Base-by-base conservation (phyloP, 140 eudicot genomes). In the Bidens hawaiensis region DNA sequence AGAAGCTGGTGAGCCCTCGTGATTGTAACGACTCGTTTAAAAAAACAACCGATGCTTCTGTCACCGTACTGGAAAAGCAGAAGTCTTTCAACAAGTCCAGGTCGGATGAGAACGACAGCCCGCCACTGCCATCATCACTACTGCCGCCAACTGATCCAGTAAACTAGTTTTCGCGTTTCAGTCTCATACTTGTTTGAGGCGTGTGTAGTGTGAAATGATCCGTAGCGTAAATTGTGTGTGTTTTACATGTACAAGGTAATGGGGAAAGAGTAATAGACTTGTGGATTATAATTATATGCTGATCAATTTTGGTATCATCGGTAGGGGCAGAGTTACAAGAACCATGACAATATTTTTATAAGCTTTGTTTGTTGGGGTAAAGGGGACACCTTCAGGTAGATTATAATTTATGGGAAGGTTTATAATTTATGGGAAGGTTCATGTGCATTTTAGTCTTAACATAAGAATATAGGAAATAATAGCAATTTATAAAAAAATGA, bases 1-100 rank as follows among this genome's bases (percentile, higher is more conserved):
- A 83, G 79, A 84, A 80, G 75, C 15, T 87, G 76, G 74, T 66
- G 19, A 87, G 96, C 47, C 97, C 95, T 11, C 90, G 82, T 40
- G 90, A 77, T 48, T 58, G 82, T 62, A 75, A 19, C 4, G 85
- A 79, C 24, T 62, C 70, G 40, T 16, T 78, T 4, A 86, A 90
- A 76, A 86, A 79, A 58, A 64, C 77, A 47, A 52, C 75, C 0
- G 95, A 85, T 69, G 67, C 81, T 10, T 50, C 19, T 18, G 65
- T 72, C 50, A 82, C 90, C 1, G 74, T 80, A 6, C 72, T 79
- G 36, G 97, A 87, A 33, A 79, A 63, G 18, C 94, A 84, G 74
- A 87, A 60, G 50, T 83, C 94, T 34, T 75, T 79, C 34, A 81
- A 76, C 81, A 88, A 84, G 80, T 63, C 81, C 2, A 76, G 34